A percentile compares a stretch with the other conserved stretches of the same genome.
Conservation (phyloP, 345 rosid species). For the Pugionium cornutum region DNA sequence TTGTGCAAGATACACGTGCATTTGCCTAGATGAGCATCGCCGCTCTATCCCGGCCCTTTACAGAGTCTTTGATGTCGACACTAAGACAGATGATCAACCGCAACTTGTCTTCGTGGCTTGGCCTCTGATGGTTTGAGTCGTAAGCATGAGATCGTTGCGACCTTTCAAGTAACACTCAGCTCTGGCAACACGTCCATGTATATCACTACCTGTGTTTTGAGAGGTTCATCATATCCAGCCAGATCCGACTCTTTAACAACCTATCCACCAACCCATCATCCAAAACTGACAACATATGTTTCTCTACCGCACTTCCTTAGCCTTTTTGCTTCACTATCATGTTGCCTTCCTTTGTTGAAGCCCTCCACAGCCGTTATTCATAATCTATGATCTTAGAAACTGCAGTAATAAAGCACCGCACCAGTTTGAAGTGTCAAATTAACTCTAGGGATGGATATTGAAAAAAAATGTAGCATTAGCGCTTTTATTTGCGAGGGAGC, state of each 20-base stretch:
- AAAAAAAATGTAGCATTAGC: too few species aligned
- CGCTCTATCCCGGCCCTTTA: too few species aligned
- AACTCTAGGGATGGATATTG: too few species aligned
- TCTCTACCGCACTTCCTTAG: not conserved
- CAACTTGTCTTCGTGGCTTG: slow-evolving; percentile 24
- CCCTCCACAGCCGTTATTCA: slow-evolving; percentile 48
- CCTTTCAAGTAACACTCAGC: slow-evolving; percentile 45
- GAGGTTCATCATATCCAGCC: slow-evolving; percentile 50
- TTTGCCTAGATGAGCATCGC: too few species aligned
- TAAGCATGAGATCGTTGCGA: slow-evolving; percentile 43
- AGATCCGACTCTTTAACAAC: slow-evolving; percentile 54
- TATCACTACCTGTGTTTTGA: slow-evolving; percentile 30
- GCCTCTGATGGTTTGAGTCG: slow-evolving; percentile 38
- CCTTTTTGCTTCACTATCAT: slow-evolving; percentile 9
- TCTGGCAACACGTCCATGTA: slow-evolving; percentile 41
- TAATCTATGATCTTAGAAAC: slow-evolving; percentile 4
- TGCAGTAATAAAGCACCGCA: not conserved
- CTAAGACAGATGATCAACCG: slow-evolving; percentile 28
- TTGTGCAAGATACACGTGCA: too few species aligned
- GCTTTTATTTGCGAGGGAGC: too few species aligned
- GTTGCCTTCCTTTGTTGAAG: slow-evolving; percentile 30
- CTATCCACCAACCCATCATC: slow-evolving; percentile 51
- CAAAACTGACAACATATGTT: slow-evolving; percentile 33
- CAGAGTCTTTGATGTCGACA: slow-evolving; percentile 20
- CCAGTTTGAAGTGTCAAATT: not conserved